Conservation (phyloP, 2,329 filamentous ascomycete species). For the Fusarium udum region DNA sequence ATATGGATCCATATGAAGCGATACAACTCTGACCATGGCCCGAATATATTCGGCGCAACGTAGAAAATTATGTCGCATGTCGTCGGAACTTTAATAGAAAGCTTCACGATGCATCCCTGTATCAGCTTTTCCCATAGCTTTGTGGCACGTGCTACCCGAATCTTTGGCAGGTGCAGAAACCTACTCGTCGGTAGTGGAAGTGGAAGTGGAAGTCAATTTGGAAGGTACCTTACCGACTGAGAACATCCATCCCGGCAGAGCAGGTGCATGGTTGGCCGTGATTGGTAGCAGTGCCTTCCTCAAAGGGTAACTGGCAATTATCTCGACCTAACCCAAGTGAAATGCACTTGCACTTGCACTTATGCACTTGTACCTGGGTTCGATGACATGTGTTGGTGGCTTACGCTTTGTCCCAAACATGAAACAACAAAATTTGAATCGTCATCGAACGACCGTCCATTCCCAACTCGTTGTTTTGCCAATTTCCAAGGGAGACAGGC, state of each 20-base stretch:
- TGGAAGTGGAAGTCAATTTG: neutral
- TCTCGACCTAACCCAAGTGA: neutral
- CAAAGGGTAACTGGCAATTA: conserved; percentile 12
- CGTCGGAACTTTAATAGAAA: neutral
- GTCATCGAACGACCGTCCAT: neutral
- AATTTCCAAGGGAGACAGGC: conserved; percentile 4
- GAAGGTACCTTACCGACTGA: conserved; percentile 1
- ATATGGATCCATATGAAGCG: neutral
- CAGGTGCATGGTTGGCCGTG: neutral
- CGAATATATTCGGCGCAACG: conserved; percentile 3
- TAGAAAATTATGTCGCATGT: neutral
- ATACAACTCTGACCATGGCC: neutral
- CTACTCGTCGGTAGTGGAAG: neutral
- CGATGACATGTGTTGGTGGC: conserved; percentile 23
- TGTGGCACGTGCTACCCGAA: conserved; percentile 13
- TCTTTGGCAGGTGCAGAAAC: conserved; percentile 5
- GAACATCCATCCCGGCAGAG: neutral
- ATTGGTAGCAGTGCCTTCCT: conserved; percentile 1
- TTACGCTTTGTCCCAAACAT: neutral
- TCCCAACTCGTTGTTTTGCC: conserved; percentile 6
- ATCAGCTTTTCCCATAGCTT: neutral
- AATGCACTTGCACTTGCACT: neutral
- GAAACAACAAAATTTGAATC: conserved; percentile 14
- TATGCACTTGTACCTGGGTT: neutral
- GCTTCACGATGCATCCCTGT: neutral